Percentiles rank a stretch among this genome's conserved stretches.
Evolutionary conservation across 2,329 filamentous ascomycete genomes (phyloP).

Genomic region (Neofusicoccum cordaticola): DNA sequence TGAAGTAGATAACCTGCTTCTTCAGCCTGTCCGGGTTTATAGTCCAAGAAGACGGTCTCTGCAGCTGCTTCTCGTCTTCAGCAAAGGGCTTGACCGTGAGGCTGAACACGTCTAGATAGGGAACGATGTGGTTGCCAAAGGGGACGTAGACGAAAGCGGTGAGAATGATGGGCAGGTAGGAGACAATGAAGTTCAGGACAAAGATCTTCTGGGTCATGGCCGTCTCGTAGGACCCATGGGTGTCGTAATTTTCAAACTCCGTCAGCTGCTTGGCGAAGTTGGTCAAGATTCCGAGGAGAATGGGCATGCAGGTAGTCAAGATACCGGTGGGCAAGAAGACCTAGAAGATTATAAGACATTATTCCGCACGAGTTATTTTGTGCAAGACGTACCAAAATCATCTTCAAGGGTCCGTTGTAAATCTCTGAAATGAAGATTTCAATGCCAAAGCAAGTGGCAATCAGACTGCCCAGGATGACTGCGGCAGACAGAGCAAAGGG

Average conservation of each 20-base stretch:
- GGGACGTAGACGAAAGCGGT: constrained; percentile 94
- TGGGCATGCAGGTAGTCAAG: constrained; percentile 76
- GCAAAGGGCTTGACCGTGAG: constrained; percentile 71
- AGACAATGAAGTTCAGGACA: constrained; percentile 93
- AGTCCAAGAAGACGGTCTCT: constrained; percentile 56
- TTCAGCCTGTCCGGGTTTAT: constrained; percentile 81
- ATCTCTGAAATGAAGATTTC: constrained; percentile 96
- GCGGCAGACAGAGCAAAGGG: constrained; percentile 79
- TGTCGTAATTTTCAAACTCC: constrained; percentile 88
- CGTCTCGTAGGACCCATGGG: constrained; percentile 75
- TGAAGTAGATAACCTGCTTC: constrained; percentile 93
- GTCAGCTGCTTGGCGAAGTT: constrained; percentile 74
- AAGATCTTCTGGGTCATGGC: constrained; percentile 91
- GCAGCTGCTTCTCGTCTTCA: constrained; percentile 69
- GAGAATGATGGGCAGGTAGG: constrained; percentile 86
- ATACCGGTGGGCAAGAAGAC: constrained; percentile 85
- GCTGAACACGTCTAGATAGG: constrained; percentile 80
- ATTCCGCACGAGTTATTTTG: too few relatives aligned
- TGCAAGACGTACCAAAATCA: constrained; percentile 63
- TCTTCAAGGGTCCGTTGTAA: constrained; percentile 84
- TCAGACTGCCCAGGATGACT: constrained; percentile 72
- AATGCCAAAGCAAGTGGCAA: constrained; percentile 82
- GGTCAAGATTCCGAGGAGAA: constrained; percentile 73
- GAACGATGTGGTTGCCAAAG: constrained; percentile 79
- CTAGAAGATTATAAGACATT: constrained; percentile 41